Base-by-base conservation (phyloP, 108 stramenopile genomes). In the Fistulifera pelliculosa region DNA sequence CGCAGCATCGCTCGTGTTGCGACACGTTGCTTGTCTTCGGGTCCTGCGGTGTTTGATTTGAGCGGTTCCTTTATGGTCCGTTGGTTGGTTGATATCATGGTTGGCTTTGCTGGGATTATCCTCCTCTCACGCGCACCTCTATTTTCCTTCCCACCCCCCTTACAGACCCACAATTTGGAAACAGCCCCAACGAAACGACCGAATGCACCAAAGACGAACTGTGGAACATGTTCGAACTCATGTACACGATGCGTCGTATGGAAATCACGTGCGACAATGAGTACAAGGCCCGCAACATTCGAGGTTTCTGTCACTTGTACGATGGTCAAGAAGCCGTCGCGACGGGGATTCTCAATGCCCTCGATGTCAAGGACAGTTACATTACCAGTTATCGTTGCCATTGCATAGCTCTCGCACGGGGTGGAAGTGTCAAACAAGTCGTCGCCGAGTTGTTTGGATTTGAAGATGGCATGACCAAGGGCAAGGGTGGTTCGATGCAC, bases 191-290 rank as follows among this genome's bases (percentile, higher is more conserved):
- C 27, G 62, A 80, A 50, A 72, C 66, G 25, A 70, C 85, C 62
- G 68, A 73, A 58, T 70, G 83, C 56, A 82, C 84, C 65, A 97
- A 97, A 63, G 93, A 95, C 49, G 96, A 99, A 62, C 76, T 98
- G 31, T 48, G 94, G 45, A 58, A 54, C 6, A 95, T 94, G 76
- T 96, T 97, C 59, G 77, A 93, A 74, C 58, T 85, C 27, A 99
- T 99, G 99, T 96, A 96, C 90, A 96, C 92, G 14, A 97, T 99
- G 94, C 94, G 99, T 56, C 90, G 99, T 41, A 99, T 99, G 99
- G 99, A 99, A 73, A 98, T 99, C 74, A 96, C 99, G 11, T 97
- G 95, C 61, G 99, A 99, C 66, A 97, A 95, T 48, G 99, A 99
- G 67, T 99, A 99, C 88, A 99, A 99, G 86, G 85, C 91, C 6